A percentile compares a stretch with the other conserved stretches of the same genome.
phyloP scores from a whole-genome alignment of 352 stramenopile species.

The Globisporangium recalcitrans region DNA sequence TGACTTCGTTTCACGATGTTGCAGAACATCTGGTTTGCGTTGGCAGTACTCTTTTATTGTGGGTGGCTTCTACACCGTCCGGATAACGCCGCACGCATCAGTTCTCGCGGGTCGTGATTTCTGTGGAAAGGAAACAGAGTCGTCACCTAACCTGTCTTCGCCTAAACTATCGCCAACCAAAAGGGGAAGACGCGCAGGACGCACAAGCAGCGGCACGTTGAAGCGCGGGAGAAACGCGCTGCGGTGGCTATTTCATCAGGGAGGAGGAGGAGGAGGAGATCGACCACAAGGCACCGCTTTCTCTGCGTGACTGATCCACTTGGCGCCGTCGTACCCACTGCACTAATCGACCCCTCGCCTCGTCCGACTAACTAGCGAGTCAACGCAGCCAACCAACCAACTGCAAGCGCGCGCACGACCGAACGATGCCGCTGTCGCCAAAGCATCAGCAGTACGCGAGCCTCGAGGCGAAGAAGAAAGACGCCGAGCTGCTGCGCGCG shows the following conservation, averaged over 20 bases:
- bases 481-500: constrained; percentile 47
- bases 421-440: constrained; percentile 27
- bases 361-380: neutral
- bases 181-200: neutral
- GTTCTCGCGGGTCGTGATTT: neutral
- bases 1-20: neutral
- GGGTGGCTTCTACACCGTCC: neutral
- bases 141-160: too few relatives aligned
- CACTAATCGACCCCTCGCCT: neutral
- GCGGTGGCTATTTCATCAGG: neutral
- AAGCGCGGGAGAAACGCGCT: neutral
- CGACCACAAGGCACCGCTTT: neutral
- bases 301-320: neutral
- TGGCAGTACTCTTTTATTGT: neutral
- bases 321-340: neutral
- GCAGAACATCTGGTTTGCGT: neutral
- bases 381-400: neutral
- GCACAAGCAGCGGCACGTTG: constrained; percentile 1
- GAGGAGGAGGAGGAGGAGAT: neutral
- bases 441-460: constrained; percentile 19
- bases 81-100: neutral
- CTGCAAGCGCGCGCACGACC: too few relatives aligned
- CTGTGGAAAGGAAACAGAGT: neutral
- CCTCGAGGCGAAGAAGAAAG: constrained; percentile 42
- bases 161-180: too few relatives aligned